Evolutionary conservation across 371 early-diverging fungal species (phyloP), one percentile per base, ranked within the genome.

Genomic region (Apophysomyces elegans): DNA sequence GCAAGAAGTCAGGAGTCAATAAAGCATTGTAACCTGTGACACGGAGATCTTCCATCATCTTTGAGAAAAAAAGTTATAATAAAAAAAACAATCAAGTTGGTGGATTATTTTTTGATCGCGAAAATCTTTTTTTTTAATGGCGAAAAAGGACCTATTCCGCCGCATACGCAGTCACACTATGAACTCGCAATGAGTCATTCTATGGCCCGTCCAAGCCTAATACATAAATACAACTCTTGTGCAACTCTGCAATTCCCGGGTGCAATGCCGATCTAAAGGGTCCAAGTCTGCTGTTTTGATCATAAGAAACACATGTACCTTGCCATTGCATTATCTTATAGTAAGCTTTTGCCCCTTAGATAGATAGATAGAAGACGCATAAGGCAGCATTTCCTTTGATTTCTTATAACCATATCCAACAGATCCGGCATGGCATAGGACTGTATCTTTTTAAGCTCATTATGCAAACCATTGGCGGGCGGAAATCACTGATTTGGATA

Each of bases 1-100:
- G 85, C 38, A 88, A 72, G 69, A 78, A 81, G 63, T 86, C 78
- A 58, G 88, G 88, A 54, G 85, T 80, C 32, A 88, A 65, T 43
- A 88, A 75, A 36, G 88, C 84, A 21, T 85, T 83, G 78, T 88
- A 87, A 54, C 86, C 86, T 38, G 80, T 73, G 61, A 88, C 81
- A 66, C 87, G 86, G 62, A 86, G 77, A 69, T 88, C 88, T 74
- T 86, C 87, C 85, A 88, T 87, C 69, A 73, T 37, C 32, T 26
- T 26, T 26, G 32, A 26, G 32, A 2, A 56, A 39, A 56, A 54
- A 26, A 63, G 36, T 50, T 37, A 38, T 39, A 63, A 36, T 26
- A 14, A 14, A 36, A 36, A 39, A 46, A 32, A 38, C 7, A 45
- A 62, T 36, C 21, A 50, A 50, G 32, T 50, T 1, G 8, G 6